Conservation (phyloP, 129 eudicot species). For the Helichrysum umbraculigerum region DNA sequence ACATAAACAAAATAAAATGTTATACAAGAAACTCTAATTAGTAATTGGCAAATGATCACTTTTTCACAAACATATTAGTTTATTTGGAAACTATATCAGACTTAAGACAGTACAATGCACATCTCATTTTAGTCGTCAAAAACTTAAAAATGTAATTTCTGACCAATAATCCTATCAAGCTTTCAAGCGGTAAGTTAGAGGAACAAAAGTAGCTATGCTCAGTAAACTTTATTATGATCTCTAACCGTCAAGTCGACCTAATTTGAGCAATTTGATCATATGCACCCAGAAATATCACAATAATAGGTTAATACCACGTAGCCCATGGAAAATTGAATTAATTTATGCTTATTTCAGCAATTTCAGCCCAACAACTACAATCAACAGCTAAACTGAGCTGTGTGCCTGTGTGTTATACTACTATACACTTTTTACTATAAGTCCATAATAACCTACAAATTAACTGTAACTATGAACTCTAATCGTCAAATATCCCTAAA, state of each 20-base stretch:
- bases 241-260: not conserved
- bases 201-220: not conserved
- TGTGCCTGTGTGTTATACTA: too few species aligned
- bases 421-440: not conserved
- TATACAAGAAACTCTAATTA: not conserved
- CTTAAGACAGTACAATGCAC: not conserved
- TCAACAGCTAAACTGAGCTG: not conserved
- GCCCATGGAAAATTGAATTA: too few species aligned
- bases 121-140: constrained; percentile 1
- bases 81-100: not conserved
- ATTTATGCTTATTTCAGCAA: not conserved
- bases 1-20: not conserved
- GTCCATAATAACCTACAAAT: not conserved
- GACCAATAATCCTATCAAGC: not conserved
- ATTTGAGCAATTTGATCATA: not conserved
- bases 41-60: not conserved
- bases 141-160: not conserved
- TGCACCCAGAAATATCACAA: not conserved
- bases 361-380: not conserved
- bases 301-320: too few species aligned
- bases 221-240: constrained; percentile 1
- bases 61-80: not conserved
- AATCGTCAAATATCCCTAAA: not conserved
- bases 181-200: not conserved
- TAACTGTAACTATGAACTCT: constrained; percentile 9